A percentile compares a stretch with the other conserved stretches of the same genome.
These are phyloP conservation scores for Backusella liffmaniae DNA, from an alignment of 192 early-diverging fungal species.

Conservation along the genomic window DNA sequence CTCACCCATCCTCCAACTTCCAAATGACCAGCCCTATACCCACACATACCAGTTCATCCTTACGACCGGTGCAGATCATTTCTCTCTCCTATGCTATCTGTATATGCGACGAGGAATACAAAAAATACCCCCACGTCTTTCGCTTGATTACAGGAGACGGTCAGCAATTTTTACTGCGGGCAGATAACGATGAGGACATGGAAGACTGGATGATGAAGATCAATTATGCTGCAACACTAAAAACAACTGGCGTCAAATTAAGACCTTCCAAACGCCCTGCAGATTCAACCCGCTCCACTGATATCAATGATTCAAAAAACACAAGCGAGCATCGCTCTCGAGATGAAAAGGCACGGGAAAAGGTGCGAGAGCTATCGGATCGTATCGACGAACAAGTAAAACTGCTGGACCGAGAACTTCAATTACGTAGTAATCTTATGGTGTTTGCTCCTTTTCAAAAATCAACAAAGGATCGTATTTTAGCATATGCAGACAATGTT, in stretches of 20 bases:
- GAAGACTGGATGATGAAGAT: conserved; percentile 81
- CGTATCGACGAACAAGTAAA: conserved; percentile 50
- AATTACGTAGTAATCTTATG: conserved; percentile 63
- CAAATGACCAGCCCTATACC: conserved; percentile 9
- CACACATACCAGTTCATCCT: conserved; percentile 5
- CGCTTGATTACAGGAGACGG: conserved; percentile 67
- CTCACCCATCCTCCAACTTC: not conserved
- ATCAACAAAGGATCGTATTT: conserved; percentile 60
- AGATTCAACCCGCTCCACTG: not conserved
- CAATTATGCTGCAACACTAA: conserved; percentile 78
- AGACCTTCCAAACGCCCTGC: conserved; percentile 10
- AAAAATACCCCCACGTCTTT: conserved; percentile 81
- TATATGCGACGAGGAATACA: conserved; percentile 66
- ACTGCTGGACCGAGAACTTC: conserved; percentile 51
- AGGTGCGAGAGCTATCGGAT: conserved; percentile 11
- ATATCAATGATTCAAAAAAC: not conserved
- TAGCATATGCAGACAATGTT: conserved; percentile 53
- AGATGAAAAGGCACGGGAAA: conserved; percentile 15
- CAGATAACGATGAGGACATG: conserved; percentile 65
- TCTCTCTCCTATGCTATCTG: conserved; percentile 67
- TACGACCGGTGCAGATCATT: conserved; percentile 42
- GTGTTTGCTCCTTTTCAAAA: conserved; percentile 65
- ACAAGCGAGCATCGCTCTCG: conserved; percentile 4
- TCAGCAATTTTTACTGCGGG: conserved; percentile 71
- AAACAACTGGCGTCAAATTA: conserved; percentile 51